Base-by-base conservation (phyloP, 306 rosid genomes). In the Arachis hypogaea region DNA sequence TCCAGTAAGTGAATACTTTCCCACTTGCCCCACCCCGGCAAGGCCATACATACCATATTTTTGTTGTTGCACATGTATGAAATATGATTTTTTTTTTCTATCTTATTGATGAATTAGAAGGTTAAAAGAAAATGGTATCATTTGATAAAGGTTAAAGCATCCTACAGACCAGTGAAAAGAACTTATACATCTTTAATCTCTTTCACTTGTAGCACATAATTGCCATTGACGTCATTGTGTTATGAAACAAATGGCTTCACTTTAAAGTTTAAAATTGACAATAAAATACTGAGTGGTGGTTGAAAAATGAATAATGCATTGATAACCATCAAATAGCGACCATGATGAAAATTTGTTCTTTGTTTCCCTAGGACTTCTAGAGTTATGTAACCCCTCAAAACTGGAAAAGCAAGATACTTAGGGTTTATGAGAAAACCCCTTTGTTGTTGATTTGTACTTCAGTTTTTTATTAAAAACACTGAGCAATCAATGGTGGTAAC, bases 1-100 rank as follows among this genome's bases (percentile, higher is more conserved):
- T 71, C 89, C 87, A 66, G 99, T 95, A 63, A 89, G 98, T 81
- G 12, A 67, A 70, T 73, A 43, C 8, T n/a, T 72, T 45, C 61
- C 41, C 55, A 36, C 10, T 6, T 43, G 9, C 38, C 38, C 3
- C 38, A 33, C 2, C 38, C 4, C 4, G 4, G 38, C 38, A 1
- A 33, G 38, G 38, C 38, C 38, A 33, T 33, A 22, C 28, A n/a
- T 71, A 64, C 59, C 45, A 55, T 33, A 54, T 5, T 33, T 72
- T 66, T 60, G 44, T 45, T 10, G 46, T 68, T 33, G 41, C 42
- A 59, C 58, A 8, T 70, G 2, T 68, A 54, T 63, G 79, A 64
- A 62, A 64, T 51, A 45, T 7, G 40, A 47, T 10, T 11, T 57
- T 43, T 41, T 43, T 43, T 47, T 56, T 59, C 72, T 77, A 69